A percentile compares a stretch with the other conserved stretches of the same genome.
phyloP scores from a whole-genome alignment of 2,329 filamentous ascomycete genomes.

The Ophiostoma angusticollis region DNA sequence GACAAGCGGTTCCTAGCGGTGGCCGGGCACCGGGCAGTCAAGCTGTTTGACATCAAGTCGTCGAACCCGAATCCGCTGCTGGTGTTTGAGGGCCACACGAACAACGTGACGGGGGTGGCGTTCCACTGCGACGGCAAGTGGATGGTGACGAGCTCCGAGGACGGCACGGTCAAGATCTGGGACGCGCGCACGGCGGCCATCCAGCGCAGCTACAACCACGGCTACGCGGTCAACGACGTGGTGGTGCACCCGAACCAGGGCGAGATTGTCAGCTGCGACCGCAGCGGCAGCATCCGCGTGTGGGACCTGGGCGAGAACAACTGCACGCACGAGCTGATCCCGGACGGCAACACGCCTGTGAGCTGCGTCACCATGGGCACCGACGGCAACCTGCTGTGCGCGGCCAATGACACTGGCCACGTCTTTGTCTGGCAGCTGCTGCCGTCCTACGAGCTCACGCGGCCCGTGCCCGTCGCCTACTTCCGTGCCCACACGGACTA shows the following conservation, averaged over 20 bases:
- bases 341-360: conserved; percentile 87
- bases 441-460: conserved; percentile 68
- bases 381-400: conserved; percentile 83
- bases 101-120: conserved; percentile 89
- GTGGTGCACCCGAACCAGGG: conserved; percentile 99
- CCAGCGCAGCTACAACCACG: conserved; percentile 87
- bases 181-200: conserved; percentile 76
- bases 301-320: conserved; percentile 97
- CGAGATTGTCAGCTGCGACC: conserved; percentile 92
- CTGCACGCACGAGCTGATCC: conserved; percentile 90
- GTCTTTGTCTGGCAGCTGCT: conserved; percentile 96
- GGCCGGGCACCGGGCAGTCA: conserved; percentile 68
- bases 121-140: conserved; percentile 99
- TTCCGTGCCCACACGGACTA: conserved; percentile 88
- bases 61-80: conserved; percentile 91
- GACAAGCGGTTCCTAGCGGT: conserved; percentile 94
- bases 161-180: conserved; percentile 95
- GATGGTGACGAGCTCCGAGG: conserved; percentile 98
- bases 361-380: conserved; percentile 92
- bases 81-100: conserved; percentile 90
- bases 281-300: conserved; percentile 80
- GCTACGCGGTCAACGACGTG: conserved; percentile 84
- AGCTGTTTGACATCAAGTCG: conserved; percentile 97
- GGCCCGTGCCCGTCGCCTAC: conserved; percentile 73
- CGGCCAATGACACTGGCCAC: conserved; percentile 88